Evolutionary conservation across 192 early-diverging fungal species (phyloP), one percentile per base, ranked within the genome.

Genomic region (Coemansia sp.): DNA sequence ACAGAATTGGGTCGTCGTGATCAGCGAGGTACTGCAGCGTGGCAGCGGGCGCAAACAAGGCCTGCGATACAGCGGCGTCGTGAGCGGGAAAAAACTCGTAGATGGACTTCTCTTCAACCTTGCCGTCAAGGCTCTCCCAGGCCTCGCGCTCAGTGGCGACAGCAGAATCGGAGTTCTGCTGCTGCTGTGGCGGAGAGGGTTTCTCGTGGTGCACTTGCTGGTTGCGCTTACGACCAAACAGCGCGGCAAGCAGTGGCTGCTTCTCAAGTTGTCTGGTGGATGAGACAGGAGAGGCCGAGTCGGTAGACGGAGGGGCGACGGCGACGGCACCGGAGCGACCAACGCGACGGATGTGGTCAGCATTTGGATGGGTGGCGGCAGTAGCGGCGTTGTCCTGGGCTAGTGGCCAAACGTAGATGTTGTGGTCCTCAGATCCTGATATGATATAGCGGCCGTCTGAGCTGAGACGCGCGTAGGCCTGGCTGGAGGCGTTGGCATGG

Each of bases 381-480:
- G 76, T 76, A 31, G 74, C 78, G 3, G 73, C 79, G 44, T 79
- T 82, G 72, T 82, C 73, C 70, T 84, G 75, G 12, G 76, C 76
- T 2, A 62, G 71, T 0, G 76, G 54, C 77, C 91, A 94, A 30
- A 96, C 73, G 66, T 90, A 92, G 4, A 93, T 81, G 55, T 84
- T 75, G 24, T 82, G 70, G 70, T 94, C 89, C 62, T 96, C 94
- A 14, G 88, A 91, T 5, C 91, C 92, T 56, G 86, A 88, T 30
- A 96, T 84, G 27, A 95, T 90, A 63, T 87, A 93, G 58, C 82
- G 67, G 22, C 89, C 90, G 70, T 93, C 88, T 51, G 87, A 83
- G 32, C 89, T 90, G 50, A 90, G 88, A 0, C 87, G 85, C 23
- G 94, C 92, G 54, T 82, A 82, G n/a, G 91, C 86, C 74, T 89